Evolutionary conservation across 2,329 filamentous ascomycete species (phyloP).

Genomic region (Penicillium italicum): DNA sequence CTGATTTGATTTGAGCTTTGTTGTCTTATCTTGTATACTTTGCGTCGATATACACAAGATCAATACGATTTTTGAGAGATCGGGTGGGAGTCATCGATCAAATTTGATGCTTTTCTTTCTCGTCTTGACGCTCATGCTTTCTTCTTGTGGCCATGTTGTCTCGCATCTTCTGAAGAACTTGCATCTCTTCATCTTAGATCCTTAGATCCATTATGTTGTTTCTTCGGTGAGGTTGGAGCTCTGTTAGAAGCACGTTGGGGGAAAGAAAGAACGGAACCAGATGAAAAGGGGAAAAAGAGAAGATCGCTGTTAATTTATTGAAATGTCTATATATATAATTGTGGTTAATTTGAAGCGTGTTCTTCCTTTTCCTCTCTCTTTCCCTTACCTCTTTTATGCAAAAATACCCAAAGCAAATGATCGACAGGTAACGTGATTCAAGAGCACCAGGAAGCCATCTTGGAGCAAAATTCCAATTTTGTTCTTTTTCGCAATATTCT

Average conservation of each 20-base stretch:
- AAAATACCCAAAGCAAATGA: neutral
- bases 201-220: neutral
- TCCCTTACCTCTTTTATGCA: neutral
- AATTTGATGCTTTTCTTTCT: neutral
- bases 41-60: neutral
- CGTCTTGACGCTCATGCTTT: neutral
- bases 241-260: neutral
- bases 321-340: conserved; percentile 7
- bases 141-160: neutral
- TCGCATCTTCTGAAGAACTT: neutral
- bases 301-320: conserved; percentile 1
- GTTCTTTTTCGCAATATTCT: neutral
- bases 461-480: neutral
- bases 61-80: neutral
- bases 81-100: neutral
- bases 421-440: neutral
- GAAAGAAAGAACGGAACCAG: neutral
- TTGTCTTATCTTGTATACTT: neutral
- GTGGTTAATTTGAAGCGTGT: conserved; percentile 5
- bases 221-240: neutral
- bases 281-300: conserved; percentile 4
- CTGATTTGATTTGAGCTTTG: neutral
- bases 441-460: neutral
- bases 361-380: neutral
- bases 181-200: neutral